Base-by-base conservation (phyloP, 1,139 yeast species). In the Trichomonascaceae sp. region DNA sequence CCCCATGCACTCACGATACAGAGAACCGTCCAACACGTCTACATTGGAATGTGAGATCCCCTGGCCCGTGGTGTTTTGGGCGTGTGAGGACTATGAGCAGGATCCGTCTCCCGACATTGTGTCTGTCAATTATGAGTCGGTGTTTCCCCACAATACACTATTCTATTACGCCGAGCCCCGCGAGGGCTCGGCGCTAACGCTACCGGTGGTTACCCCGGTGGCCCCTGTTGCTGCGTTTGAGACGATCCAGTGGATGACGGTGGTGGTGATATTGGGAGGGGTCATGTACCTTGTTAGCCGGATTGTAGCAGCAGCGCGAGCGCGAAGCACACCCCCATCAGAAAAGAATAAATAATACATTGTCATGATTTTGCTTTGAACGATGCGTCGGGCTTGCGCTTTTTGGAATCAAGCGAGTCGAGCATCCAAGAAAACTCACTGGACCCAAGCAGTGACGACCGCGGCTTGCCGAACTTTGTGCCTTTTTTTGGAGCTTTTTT, bases 1-100 rank as follows among this genome's bases (percentile, higher is more conserved):
- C 5, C 65, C 65, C 5, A 49, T 67, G 42, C 76, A 71, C 44
- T 62, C 71, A 18, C 57, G 76, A 30, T 71, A 71, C 43, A 59
- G 61, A 13, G 43, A 44, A 17, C 74, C 74, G 1, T 45, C 39
- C 3, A 29, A 40, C 13, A 42, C 45, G 9, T 46, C 44, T 11
- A 41, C 42, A 17, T 40, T 39, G 11, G 45, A 29, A 13, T 51
- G 47, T 17, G 33, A 37, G 3, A 43, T 60, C 23, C 46, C 58
- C 2, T 54, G 56, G 33, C 74, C 75, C 3, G 42, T 48, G 3
- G 52, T 69, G 2, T 69, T 69, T 41, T 62, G 66, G 61, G 74
- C 71, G 0, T 71, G 76, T 47, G 62, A 59, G 35, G 52, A 51
- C 20, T 33, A 44, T 4, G 57, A 18, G 37, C 48, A 31, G 11